Evolutionary conservation across 768 basidiomycete species (phyloP).

Genomic region (Suillus alpinus): DNA sequence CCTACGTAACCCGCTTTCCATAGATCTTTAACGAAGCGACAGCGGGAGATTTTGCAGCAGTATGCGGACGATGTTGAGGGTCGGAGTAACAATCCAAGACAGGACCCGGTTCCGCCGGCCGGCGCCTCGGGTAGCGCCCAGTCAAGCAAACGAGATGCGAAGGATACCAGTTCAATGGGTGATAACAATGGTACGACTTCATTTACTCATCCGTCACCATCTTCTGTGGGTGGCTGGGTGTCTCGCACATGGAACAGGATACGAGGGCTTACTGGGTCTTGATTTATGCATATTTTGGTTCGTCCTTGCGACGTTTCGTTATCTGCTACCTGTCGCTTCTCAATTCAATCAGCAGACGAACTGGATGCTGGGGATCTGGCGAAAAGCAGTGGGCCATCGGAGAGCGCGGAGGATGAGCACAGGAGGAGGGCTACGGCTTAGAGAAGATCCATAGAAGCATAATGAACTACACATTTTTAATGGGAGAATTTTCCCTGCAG

Average conservation of each 20-base stretch:
- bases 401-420: slow-evolving; percentile 42
- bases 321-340: slow-evolving; percentile 23
- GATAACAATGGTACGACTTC: slow-evolving; percentile 73
- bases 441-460: slow-evolving; percentile 29
- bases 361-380: slow-evolving; percentile 18
- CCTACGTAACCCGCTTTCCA: slow-evolving; percentile 6
- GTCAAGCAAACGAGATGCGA: slow-evolving; percentile 18
- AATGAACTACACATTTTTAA: slow-evolving; percentile 12
- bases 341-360: slow-evolving; percentile 28
- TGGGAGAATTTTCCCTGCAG: slow-evolving; percentile 8
- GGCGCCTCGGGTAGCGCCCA: slow-evolving; percentile 19
- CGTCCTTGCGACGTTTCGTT: slow-evolving; percentile 31
- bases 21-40: slow-evolving; percentile 79
- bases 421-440: slow-evolving; percentile 50
- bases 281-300: slow-evolving; percentile 58
- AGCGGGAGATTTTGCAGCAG: slow-evolving; percentile 83
- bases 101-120: slow-evolving; percentile 15
- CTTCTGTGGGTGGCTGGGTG: slow-evolving; percentile 60
- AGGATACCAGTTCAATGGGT: slow-evolving; percentile 20
- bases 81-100: slow-evolving; percentile 28
- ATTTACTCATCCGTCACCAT: slow-evolving; percentile 57
- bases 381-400: slow-evolving; percentile 31
- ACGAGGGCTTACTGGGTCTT: slow-evolving; percentile 68
- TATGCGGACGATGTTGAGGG: slow-evolving; percentile 96
- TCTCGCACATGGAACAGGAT: slow-evolving; percentile 67